phyloP scores from a whole-genome alignment of 2,329 filamentous ascomycete species.

The Monilinia fructigena region DNA sequence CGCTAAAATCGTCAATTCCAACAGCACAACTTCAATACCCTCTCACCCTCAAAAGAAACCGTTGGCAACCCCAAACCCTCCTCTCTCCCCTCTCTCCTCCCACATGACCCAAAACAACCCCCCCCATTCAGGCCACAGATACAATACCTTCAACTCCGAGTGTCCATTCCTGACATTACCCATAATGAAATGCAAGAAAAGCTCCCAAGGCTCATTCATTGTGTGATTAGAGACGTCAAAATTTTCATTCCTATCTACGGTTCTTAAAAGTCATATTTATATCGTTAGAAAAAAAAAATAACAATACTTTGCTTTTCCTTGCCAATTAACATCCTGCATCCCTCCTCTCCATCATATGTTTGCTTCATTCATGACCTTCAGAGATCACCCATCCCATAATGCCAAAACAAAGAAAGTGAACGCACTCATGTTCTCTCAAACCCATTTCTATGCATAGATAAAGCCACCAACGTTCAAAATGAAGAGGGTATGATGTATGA shows the following conservation, averaged over 20 bases:
- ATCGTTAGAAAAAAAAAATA: neutral
- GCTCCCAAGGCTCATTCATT: neutral
- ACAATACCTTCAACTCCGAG: too few species aligned
- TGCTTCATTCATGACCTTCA: neutral
- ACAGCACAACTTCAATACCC: too few species aligned
- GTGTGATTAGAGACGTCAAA: neutral
- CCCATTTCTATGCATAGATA: conserved; percentile 17
- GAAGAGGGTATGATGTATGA: conserved; percentile 14
- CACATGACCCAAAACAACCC: too few species aligned
- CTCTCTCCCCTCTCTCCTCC: too few species aligned
- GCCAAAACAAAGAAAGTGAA: neutral
- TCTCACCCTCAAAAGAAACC: too few species aligned
- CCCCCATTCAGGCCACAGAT: too few species aligned
- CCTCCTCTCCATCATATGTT: conserved; percentile 1
- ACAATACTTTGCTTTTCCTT: neutral
- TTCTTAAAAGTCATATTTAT: neutral
- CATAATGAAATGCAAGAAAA: too few species aligned
- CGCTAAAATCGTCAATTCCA: too few species aligned
- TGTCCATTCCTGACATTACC: too few species aligned
- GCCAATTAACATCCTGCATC: neutral
- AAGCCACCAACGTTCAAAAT: conserved; percentile 15
- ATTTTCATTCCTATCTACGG: neutral
- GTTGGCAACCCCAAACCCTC: too few species aligned
- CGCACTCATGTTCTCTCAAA: neutral
- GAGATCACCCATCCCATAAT: neutral